phyloP scores from a whole-genome alignment of 2,329 filamentous ascomycete species.

The Trichoderma oligosporum region DNA sequence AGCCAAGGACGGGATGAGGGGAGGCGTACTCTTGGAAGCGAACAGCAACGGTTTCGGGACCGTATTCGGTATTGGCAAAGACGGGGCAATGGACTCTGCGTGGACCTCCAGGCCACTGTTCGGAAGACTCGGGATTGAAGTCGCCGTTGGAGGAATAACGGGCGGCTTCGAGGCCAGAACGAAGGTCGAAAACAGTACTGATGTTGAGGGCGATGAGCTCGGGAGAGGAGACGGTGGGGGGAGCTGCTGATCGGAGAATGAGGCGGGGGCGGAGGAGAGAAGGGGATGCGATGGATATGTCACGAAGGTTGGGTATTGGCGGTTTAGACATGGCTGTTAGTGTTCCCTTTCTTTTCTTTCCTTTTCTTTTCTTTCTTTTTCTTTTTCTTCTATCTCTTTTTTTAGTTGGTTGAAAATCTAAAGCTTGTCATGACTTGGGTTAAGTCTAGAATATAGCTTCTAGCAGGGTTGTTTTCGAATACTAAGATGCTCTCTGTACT shows the following conservation, averaged over 20 bases:
- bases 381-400: too few relatives aligned
- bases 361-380: too few relatives aligned
- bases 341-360: too few relatives aligned
- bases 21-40: conserved; percentile 59
- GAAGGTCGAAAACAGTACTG: conserved; percentile 63
- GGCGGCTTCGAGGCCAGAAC: conserved; percentile 58
- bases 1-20: conserved; percentile 50
- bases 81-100: conserved; percentile 60
- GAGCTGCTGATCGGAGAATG: conserved; percentile 68
- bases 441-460: too few relatives aligned
- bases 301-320: conserved; percentile 62
- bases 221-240: conserved; percentile 50
- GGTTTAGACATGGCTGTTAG: conserved; percentile 11
- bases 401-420: too few relatives aligned
- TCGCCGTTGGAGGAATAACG: conserved; percentile 34
- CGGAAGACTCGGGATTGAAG: conserved; percentile 20
- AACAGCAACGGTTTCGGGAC: conserved; percentile 58
- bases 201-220: conserved; percentile 57
- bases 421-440: too few relatives aligned
- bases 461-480: too few relatives aligned
- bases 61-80: conserved; percentile 58
- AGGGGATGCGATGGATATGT: conserved; percentile 50
- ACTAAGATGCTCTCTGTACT: too few relatives aligned
- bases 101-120: conserved; percentile 33
- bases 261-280: conserved; percentile 54